phyloP scores from a whole-genome alignment of 1,139 yeast species.

The Magnusiomyces starmeri region DNA sequence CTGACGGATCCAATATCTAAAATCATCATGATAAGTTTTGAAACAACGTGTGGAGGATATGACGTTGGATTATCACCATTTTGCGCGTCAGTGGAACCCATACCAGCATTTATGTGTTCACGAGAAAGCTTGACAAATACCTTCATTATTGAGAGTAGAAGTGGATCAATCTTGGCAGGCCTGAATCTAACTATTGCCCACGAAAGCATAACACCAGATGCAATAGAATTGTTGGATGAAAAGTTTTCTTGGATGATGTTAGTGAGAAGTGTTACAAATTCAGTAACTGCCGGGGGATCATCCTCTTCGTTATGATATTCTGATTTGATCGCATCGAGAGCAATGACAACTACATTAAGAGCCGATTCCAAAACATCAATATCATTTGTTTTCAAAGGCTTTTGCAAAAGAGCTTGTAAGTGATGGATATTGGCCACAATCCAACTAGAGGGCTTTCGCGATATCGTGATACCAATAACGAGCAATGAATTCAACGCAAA shows the following conservation, averaged over 20 bases:
- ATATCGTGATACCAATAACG: constrained; percentile 78
- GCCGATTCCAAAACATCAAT: constrained; percentile 73
- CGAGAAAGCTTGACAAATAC: constrained; percentile 83
- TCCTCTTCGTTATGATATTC: constrained; percentile 40
- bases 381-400: constrained; percentile 75
- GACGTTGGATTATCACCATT: constrained; percentile 19
- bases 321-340: constrained; percentile 39
- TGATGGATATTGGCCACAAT: constrained; percentile 60
- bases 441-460: constrained; percentile 73
- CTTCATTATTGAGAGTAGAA: constrained; percentile 71
- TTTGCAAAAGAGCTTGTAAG: constrained; percentile 68
- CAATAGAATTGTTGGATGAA: constrained; percentile 71
- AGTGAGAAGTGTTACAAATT: constrained; percentile 54
- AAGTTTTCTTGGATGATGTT: constrained; percentile 78
- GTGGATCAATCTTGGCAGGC: constrained; percentile 55
- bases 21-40: constrained; percentile 66
- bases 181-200: constrained; percentile 73
- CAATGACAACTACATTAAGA: constrained; percentile 62
- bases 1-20: constrained; percentile 73
- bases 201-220: constrained; percentile 83
- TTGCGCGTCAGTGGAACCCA: constrained; percentile 11
- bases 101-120: constrained; percentile 53
- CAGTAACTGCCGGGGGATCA: constrained; percentile 50
- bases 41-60: constrained; percentile 69
- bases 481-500: constrained; percentile 86